Conservation (phyloP, 306 rosid genomes). For the Trifolium pratense region DNA sequence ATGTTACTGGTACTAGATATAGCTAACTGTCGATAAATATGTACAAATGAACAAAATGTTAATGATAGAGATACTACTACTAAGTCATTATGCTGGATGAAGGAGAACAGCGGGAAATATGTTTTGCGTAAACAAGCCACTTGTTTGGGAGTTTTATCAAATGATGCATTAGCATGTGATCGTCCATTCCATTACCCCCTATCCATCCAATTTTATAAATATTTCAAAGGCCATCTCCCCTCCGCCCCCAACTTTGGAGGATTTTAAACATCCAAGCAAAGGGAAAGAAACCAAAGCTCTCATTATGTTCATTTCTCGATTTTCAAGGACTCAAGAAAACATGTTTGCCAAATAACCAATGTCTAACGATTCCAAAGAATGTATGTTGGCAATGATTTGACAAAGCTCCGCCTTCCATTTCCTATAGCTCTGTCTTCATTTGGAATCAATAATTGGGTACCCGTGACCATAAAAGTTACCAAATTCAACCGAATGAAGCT, state of each 20-base stretch:
- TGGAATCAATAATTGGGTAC: not conserved
- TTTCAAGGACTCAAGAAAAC: not conserved
- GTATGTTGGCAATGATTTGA: conserved; percentile 10
- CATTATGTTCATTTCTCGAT: not conserved
- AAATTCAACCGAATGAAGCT: conserved; percentile 12
- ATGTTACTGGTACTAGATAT: not conserved
- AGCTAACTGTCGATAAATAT: not conserved
- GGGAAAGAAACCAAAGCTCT: not conserved
- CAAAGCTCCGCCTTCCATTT: not conserved
- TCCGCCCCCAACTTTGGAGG: not conserved
- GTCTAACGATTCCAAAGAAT: not conserved
- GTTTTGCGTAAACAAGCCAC: not conserved
- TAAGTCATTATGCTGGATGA: not conserved
- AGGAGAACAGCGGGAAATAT: not conserved
- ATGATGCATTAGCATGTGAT: not conserved
- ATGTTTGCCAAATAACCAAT: not conserved
- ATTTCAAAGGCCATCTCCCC: not conserved
- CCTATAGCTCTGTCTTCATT: not conserved
- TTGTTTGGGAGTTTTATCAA: not conserved
- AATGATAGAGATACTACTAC: not conserved
- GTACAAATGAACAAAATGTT: conserved; percentile 21
- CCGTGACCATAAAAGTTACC: not conserved
- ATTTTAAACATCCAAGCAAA: not conserved
- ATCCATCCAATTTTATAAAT: not conserved
- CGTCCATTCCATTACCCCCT: not conserved